These are phyloP conservation scores for Phycomyces nitens DNA, from an alignment of 192 early-diverging fungal genomes.

Conservation along the genomic window DNA sequence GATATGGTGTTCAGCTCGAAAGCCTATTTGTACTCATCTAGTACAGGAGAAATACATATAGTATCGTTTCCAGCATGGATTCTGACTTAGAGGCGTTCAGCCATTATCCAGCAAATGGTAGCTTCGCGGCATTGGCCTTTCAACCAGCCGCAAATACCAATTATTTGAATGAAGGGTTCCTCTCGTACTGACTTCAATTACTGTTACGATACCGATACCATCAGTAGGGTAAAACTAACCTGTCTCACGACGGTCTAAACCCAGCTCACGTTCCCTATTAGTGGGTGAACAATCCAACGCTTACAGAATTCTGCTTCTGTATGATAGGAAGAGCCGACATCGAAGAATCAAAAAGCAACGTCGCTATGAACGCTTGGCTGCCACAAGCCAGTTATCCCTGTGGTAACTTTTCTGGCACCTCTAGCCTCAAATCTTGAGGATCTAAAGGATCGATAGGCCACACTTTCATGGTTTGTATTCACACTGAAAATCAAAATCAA, in stretches of 20 bases:
- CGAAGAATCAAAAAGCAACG: conserved; percentile 84
- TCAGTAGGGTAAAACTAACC: conserved; percentile 94
- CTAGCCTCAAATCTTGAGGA: conserved; percentile 60
- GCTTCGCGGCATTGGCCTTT: conserved; percentile 68
- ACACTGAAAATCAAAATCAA: conserved; percentile 69
- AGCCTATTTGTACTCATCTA: conserved; percentile 4
- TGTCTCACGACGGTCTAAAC: conserved; percentile 95
- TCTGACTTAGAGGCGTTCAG: conserved; percentile 75
- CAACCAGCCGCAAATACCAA: conserved; percentile 62
- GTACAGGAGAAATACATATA: conserved; percentile 10
- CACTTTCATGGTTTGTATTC: conserved; percentile 58
- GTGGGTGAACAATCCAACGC: conserved; percentile 87
- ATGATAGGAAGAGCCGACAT: conserved; percentile 88
- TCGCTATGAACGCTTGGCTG: conserved; percentile 81
- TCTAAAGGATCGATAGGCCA: conserved; percentile 68
- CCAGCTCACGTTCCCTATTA: conserved; percentile 89
- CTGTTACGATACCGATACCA: conserved; percentile 69
- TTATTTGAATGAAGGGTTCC: conserved; percentile 53
- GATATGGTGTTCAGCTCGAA: conserved; percentile 36
- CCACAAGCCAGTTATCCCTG: conserved; percentile 77
- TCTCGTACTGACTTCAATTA: conserved; percentile 78
- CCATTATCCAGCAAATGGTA: conserved; percentile 69
- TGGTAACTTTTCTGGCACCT: conserved; percentile 85
- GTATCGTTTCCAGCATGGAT: conserved; percentile 64
- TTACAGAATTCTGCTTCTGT: conserved; percentile 81